phyloP scores from a whole-genome alignment of 352 stramenopile species.

The Phytophthora megakarya region DNA sequence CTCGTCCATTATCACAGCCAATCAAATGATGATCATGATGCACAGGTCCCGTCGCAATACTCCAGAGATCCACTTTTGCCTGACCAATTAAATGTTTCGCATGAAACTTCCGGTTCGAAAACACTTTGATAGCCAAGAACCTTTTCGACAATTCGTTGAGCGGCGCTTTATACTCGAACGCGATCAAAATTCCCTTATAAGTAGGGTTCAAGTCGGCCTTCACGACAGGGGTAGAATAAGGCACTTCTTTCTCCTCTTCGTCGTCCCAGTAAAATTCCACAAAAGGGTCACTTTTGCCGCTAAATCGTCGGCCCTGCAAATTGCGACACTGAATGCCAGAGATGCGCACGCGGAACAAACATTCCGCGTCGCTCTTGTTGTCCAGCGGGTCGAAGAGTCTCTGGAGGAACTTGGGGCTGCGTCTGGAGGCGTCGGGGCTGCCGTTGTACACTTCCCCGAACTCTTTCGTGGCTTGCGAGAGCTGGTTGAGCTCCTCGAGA shows the following conservation, averaged over 20 bases:
- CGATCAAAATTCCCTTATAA: slow-evolving; percentile 86
- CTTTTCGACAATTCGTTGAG: slow-evolving; percentile 64
- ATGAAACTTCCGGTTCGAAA: slow-evolving; percentile 81
- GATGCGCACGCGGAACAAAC: slow-evolving; percentile 84
- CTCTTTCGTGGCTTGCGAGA: slow-evolving; percentile 74
- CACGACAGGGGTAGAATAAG: slow-evolving; percentile 84
- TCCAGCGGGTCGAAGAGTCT: slow-evolving; percentile 73
- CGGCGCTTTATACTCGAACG: slow-evolving; percentile 84
- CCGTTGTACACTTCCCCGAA: slow-evolving; percentile 73
- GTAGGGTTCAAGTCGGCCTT: slow-evolving; percentile 89
- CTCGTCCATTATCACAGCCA: slow-evolving; percentile 84
- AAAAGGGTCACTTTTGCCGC: slow-evolving; percentile 86
- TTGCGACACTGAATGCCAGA: slow-evolving; percentile 90
- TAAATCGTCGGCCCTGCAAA: slow-evolving; percentile 76
- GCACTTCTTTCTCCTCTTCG: slow-evolving; percentile 57
- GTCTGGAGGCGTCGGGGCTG: slow-evolving; percentile 37
- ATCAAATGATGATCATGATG: slow-evolving; percentile 89
- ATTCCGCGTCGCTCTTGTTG: slow-evolving; percentile 61
- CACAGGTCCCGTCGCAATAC: slow-evolving; percentile 81
- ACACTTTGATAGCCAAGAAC: slow-evolving; percentile 78
- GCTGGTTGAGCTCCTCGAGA: slow-evolving; percentile 72
- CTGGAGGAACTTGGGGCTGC: slow-evolving; percentile 70
- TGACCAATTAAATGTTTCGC: slow-evolving; percentile 79
- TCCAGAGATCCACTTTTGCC: slow-evolving; percentile 81
- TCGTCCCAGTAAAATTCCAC: slow-evolving; percentile 91